phyloP scores from a whole-genome alignment of 2,329 filamentous ascomycete species.

The Aspergillus fischeri region DNA sequence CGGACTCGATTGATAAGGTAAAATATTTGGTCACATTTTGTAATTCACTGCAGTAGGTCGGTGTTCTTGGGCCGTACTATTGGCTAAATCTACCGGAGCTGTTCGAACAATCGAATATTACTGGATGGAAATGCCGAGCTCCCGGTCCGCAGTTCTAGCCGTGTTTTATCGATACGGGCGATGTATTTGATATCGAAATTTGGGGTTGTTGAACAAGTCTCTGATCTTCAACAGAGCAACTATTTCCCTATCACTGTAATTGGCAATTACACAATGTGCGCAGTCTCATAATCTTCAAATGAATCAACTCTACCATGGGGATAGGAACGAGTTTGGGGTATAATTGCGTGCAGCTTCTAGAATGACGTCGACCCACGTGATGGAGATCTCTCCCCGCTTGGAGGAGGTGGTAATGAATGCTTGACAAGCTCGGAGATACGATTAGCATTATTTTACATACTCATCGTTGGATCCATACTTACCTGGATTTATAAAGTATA shows the following conservation, averaged over 20 bases:
- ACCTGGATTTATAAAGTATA: not conserved
- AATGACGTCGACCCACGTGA: constrained; percentile 18
- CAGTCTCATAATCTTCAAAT: not conserved
- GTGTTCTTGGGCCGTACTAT: not conserved
- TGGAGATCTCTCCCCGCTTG: constrained; percentile 9
- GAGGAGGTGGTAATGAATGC: not conserved
- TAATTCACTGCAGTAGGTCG: not conserved
- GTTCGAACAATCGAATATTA: not conserved
- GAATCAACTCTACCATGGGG: not conserved
- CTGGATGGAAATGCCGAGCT: not conserved
- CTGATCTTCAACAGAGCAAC: not conserved
- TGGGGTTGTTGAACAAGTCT: not conserved
- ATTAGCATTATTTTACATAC: not conserved
- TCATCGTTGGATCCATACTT: not conserved
- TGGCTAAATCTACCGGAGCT: not conserved
- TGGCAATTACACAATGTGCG: not conserved
- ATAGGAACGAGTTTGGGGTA: not conserved
- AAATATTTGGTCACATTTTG: not conserved
- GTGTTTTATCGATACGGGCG: not conserved
- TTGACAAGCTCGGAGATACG: not conserved
- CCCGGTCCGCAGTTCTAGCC: not conserved
- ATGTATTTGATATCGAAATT: not conserved
- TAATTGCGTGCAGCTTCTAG: not conserved
- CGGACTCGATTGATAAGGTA: not conserved
- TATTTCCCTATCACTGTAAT: not conserved